Base-by-base conservation (phyloP, 192 early-diverging fungal species). In the Geranomyces variabilis region DNA sequence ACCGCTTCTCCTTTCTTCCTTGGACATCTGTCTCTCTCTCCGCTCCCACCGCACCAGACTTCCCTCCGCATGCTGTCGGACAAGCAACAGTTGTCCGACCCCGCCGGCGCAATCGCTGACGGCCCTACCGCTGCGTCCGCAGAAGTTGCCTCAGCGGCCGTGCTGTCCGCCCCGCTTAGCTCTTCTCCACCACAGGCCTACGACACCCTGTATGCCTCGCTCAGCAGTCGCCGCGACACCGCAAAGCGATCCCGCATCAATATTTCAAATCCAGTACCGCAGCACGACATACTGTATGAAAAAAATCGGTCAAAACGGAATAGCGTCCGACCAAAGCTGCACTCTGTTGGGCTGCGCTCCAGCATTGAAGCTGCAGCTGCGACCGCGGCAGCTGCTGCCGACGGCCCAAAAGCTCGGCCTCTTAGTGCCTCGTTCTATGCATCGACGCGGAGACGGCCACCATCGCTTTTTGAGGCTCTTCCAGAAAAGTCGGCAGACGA, bases 241-340 rank as follows among this genome's bases (percentile, higher is more conserved):
- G 36, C 69, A 21, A 33, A 47, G 43, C 43, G 33, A 29, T 1
- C 15, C 8, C 63, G 63, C 17, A 21, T 46, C 44, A 14, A 41
- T 5, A 70, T 70, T 15, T 70, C 69, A 0, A 59, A 70, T 47
- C 69, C 69, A 28, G 28, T 70, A 22, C 69, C 69, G 15, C 69
- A 70, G 5, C 69, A 70, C 58, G 69, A 70, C 69, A 70, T 70
- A 28, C 33, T 70, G 12, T 47, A 62, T 43, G 57, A 59, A 26
- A 70, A 70, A 14, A n/a, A 22, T 34, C 45, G 2, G 17, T 30
- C 66, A 19, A 60, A 33, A 8, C 58, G 58, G 3, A 60, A 30
- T 8, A 33, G 28, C 7, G 51, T 53, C n/a, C 51, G 51, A 7
- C 51, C 51, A 15, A 53, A 53, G 19, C 51, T 53, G 24, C 36